Conservation (phyloP, 495 filamentous ascomycete genomes). For the Hyaloscypha finlandica region DNA sequence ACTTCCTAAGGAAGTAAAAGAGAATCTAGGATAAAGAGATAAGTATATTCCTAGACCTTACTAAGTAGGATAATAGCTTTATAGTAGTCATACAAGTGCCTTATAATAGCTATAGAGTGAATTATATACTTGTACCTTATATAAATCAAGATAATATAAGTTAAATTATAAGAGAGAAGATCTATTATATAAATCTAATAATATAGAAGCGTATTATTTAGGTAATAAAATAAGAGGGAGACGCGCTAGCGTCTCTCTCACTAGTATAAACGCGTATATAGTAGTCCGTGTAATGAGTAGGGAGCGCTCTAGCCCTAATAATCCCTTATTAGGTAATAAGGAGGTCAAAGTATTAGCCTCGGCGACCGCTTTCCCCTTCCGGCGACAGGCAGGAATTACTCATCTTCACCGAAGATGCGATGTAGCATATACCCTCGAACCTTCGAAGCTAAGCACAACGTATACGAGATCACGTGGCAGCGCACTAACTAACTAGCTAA, state of each 20-base stretch:
- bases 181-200: conserved; percentile 6
- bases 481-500: too few species aligned
- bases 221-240: neutral
- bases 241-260: neutral
- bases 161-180: conserved; percentile 6
- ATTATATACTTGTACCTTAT: neutral
- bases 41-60: neutral
- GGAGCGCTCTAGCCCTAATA: neutral
- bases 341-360: neutral
- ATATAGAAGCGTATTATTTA: neutral
- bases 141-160: neutral
- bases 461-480: too few species aligned
- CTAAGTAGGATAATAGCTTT: neutral
- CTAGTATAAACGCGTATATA: neutral
- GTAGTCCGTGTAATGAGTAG: conserved; percentile 1
- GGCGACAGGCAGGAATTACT: neutral
- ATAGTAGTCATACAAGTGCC: neutral
- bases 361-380: conserved; percentile 2
- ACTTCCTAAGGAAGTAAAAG: neutral
- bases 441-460: too few species aligned
- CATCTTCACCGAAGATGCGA: neutral
- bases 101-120: neutral
- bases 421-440: conserved; percentile 7
- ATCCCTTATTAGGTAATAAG: conserved; percentile 1
- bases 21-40: neutral